Evolutionary conservation across 2,329 filamentous ascomycete species (phyloP), one percentile per base, ranked within the genome.

Genomic region (Phaeosphaeria sp.): DNA sequence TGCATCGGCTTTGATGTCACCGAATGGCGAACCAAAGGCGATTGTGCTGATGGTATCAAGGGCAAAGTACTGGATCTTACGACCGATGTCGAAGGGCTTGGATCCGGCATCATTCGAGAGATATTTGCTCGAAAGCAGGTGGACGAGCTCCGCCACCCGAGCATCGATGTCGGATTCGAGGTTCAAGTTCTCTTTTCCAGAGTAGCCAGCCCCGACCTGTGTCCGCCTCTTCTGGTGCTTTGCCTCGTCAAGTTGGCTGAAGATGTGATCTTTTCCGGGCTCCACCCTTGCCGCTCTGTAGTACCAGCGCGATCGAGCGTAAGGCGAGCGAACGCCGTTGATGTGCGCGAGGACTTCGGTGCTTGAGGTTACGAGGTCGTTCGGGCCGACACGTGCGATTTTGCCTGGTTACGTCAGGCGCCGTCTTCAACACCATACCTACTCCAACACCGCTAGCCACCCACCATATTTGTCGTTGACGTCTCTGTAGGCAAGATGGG

Each of bases 31-130:
- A 2, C 83, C 84, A 54, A 85, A 84, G 0, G 82, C 81, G 6
- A 86, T 70, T 33, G 78, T 78, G 47, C 79, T 82, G 57, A 87
- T 84, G 45, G 84, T 78, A 57, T 86, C 85, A 9, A 86, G 75
- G 1, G 83, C 83, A 53, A 86, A 81, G 69, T 78, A 86, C 50
- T 84, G 82, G 2, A 77, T 73, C 55, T 83, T 82, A 2, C 68
- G 71, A 1, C 74, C 80, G 54, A 82, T 68, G 56, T 86, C 82
- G 53, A 84, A 67, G 0, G 74, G 66, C 1, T 30, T 61, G 4
- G 55, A 62, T 0, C 27, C 39, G 27, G 39, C 18, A 1, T 55
- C 15, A 1, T 58, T 58, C 17, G 63, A 69, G 6, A 69, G 36
- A 40, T 82, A 86, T 59, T 80, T 82, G 24, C 65, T 66, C 52